These are phyloP conservation scores for Gracilaria caudata DNA, from an alignment of 23 red algal genomes.

Conservation along the genomic window DNA sequence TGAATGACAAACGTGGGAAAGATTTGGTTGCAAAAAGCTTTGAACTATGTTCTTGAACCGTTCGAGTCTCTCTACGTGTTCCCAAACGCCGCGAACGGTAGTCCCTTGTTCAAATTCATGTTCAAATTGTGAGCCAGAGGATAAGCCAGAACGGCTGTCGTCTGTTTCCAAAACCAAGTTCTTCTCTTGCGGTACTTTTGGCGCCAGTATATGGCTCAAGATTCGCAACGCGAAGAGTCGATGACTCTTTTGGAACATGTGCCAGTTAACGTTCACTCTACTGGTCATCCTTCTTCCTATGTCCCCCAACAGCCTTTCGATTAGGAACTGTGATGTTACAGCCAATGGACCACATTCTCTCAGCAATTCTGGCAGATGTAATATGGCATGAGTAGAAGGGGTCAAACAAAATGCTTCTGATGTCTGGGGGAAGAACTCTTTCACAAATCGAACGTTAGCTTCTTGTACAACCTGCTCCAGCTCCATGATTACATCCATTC, in stretches of 20 bases:
- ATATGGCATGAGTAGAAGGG: neutral
- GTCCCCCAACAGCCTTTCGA: neutral
- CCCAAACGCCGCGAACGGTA: neutral
- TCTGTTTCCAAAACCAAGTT: no score
- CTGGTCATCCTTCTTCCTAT: neutral
- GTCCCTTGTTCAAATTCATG: neutral
- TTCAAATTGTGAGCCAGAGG: no score
- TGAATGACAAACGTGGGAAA: no score
- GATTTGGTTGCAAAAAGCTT: no score
- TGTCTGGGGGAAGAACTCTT: neutral
- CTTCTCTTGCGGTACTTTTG: no score
- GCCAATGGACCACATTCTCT: slow-evolving; percentile 4
- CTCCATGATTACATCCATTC: neutral
- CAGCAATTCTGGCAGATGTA: slow-evolving; percentile 12
- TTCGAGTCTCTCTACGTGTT: neutral
- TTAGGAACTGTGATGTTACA: neutral
- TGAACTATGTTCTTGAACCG: no score
- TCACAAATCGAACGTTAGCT: neutral
- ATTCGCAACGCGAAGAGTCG: neutral
- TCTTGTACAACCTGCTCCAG: neutral
- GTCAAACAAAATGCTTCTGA: neutral
- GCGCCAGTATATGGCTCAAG: no score
- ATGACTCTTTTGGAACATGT: no score
- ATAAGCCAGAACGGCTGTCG: no score
- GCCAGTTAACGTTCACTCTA: neutral